Conservation (phyloP, 257 asterid genomes). For the Eustoma russellianum region DNA sequence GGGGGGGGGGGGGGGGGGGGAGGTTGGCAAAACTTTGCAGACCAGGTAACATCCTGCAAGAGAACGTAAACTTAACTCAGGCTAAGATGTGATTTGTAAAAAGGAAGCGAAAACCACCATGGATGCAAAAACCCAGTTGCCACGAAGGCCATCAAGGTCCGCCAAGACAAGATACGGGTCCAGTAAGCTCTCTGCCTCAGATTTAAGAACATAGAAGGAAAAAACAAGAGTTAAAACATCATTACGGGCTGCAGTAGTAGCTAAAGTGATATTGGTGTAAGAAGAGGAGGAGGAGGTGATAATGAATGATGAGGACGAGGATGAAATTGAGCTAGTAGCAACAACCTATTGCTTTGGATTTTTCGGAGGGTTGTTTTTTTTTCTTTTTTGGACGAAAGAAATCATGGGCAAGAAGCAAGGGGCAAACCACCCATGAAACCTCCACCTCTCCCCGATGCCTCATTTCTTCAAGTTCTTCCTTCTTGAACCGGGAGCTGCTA, state of each 20-base stretch:
- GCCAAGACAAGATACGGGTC: constrained; percentile 2
- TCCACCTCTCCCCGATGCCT: too few relatives aligned
- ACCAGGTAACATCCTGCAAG: too few relatives aligned
- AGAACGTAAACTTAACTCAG: neutral
- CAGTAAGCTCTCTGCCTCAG: neutral
- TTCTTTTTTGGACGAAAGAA: too few relatives aligned
- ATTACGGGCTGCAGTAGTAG: neutral
- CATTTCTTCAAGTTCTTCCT: too few relatives aligned
- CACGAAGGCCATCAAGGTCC: neutral
- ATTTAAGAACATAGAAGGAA: neutral
- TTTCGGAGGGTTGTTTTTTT: too few relatives aligned
- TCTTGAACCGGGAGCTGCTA: too few relatives aligned
- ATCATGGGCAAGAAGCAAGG: too few relatives aligned
- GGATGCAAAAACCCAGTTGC: constrained; percentile 2
- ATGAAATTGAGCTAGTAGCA: neutral
- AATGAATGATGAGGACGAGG: neutral
- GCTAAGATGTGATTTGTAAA: constrained; percentile 1
- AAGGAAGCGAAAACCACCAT: neutral
- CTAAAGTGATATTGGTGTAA: too few relatives aligned
- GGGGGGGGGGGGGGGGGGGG: too few relatives aligned
- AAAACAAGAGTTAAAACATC: neutral
- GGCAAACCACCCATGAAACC: too few relatives aligned
- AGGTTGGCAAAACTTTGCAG: too few relatives aligned
- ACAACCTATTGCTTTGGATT: neutral
- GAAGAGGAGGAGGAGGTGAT: neutral